These are phyloP conservation scores for Venturia pyrina DNA, from an alignment of 2,329 filamentous ascomycete genomes.

Conservation along the genomic window DNA sequence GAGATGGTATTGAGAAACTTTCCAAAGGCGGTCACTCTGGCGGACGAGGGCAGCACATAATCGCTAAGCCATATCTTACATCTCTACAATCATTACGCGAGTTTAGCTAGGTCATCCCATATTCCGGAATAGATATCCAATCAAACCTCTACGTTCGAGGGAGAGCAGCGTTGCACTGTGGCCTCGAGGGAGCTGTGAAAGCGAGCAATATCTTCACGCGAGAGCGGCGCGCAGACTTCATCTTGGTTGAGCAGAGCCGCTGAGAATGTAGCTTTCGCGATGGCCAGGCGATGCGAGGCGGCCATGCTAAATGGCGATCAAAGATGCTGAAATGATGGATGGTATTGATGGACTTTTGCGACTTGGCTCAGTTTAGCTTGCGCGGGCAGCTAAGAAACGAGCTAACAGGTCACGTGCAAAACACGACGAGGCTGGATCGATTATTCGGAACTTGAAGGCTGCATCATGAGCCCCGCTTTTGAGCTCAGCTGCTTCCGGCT, in stretches of 20 bases:
- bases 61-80: slow-evolving; percentile 8
- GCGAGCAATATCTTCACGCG: background rate
- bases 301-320: background rate
- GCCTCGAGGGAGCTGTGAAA: slow-evolving; percentile 4
- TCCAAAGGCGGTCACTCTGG: slow-evolving; percentile 7
- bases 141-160: slow-evolving; percentile 10
- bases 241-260: slow-evolving; percentile 1
- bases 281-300: background rate
- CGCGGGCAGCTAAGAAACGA: too few relatives aligned
- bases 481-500: background rate
- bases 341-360: background rate
- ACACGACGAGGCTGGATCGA: too few relatives aligned
- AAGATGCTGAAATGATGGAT: background rate
- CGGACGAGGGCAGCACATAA: slow-evolving; percentile 6
- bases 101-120: background rate
- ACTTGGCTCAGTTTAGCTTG: background rate
- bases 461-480: background rate
- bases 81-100: background rate
- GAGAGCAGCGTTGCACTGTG: background rate
- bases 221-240: background rate
- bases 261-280: slow-evolving; percentile 3
- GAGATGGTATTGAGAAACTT: slow-evolving; percentile 3
- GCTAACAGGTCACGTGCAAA: too few relatives aligned
- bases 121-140: background rate
- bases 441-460: too few relatives aligned